Base-by-base conservation (phyloP, 129 eudicot species). In the Mikania micrantha region DNA sequence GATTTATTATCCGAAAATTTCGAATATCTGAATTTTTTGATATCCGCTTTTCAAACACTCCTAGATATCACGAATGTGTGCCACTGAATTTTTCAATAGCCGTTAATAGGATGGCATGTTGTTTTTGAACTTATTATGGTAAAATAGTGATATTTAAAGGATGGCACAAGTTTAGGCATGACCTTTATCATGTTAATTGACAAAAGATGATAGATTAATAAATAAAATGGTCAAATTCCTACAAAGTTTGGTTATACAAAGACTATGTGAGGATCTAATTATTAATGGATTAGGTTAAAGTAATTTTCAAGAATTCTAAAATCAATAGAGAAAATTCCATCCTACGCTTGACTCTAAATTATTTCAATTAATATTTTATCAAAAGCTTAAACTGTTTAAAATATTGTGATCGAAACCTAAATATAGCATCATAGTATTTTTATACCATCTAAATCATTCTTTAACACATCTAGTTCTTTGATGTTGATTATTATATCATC, bases 401-500 rank as follows among this genome's bases (percentile, higher is more conserved):
- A n/a, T n/a, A n/a, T n/a, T n/a, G n/a, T 70, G 28, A 9, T 22
- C 50, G 13, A 63, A 36, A 22, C 5, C 40, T 61, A 34, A 5
- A 13, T 31, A 7, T 20, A 13, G 21, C n/a, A 34, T 24, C 49
- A 67, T 32, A 16, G 31, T 25, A 65, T 15, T 66, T 24, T 39
- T 39, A 39, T 39, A 34, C 62, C n/a, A n/a, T n/a, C n/a, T n/a
- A n/a, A n/a, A n/a, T n/a, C n/a, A n/a, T n/a, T n/a, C n/a, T n/a
- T n/a, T n/a, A n/a, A 57, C 32, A 56, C 62, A 47, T 66, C 34
- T 22, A 36, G 62, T 10, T 24, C 20, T 36, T 60, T 67, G 69
- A 59, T 45, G 44, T 35, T 60, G 56, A 60, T 67, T 75, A 69
- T 75, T 68, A 67, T 24, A 67, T 44, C 63, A 59, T 75, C 79